Base-by-base conservation (phyloP, 345 rosid genomes). In the Ricinus communis region DNA sequence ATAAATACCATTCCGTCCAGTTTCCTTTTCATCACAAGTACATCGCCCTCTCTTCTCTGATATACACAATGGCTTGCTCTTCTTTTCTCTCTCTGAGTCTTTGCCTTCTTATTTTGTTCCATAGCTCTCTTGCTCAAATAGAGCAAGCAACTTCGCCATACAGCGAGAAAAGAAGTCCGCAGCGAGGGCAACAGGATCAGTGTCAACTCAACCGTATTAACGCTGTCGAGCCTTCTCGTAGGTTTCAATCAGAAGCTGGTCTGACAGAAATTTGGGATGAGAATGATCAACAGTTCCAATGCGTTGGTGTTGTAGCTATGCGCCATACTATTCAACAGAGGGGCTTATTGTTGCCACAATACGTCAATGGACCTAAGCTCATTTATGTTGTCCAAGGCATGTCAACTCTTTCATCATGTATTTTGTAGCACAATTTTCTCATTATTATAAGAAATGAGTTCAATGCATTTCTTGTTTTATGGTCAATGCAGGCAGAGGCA, bases 271-370 rank as follows among this genome's bases (percentile, higher is more conserved):
- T 81, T 21, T 85, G 84, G 85, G 82, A 83, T 41, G 81, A 74
- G 64, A 71, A 72, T 21, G 71, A 79, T 8, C 56, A 76, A 12
- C 84, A 85, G 62, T 68, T 85, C 68, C 74, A 65, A 56, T 85
- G 88, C 45, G 86, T 84, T 16, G 85, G 81, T 11, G 88, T 76
- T 25, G 85, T 66, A 0, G 75, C 70, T 28, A 19, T 82, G 50
- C 80, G 88, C 56, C 90, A 81, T 27, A 71, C 25, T 10, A 74
- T 86, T 62, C 27, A 69, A 5, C 54, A 10, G 15, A 62, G 57
- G 12, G 87, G 88, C 15, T 79, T 87, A 49, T 66, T 83, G 16
- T 72, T 85, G 65, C 88, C 88, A 15, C 46, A 79, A 12, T 87
- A 79, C 69, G 46, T 66, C 65, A 83, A 72, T 12, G 74, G 72